Base-by-base conservation (phyloP, 2,329 filamentous ascomycete species). In the Colletotrichum phormii region DNA sequence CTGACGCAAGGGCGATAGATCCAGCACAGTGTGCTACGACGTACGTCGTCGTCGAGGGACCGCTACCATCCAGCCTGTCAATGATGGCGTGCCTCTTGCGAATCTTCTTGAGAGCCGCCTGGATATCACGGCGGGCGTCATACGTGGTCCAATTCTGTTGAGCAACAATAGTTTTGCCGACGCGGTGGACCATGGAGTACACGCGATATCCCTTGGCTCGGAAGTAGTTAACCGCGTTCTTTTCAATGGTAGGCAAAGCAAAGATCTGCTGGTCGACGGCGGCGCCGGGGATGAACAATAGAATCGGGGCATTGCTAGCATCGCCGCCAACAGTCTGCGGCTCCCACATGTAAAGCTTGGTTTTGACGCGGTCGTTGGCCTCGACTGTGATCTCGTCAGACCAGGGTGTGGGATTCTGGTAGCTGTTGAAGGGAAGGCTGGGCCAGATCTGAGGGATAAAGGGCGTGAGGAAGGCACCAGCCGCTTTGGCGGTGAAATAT, bases 211-310 rank as follows among this genome's bases (percentile, higher is more conserved):
- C 91, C 1, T 86, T 87, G 0, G 85, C 81, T 2, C 85, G 88
- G 78, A 92, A 89, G 80, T 91, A 91, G 77, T 91, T 89, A 73
- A 92, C 86, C 0, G 89, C 85, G 77, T 92, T 91, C 74, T 86
- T 86, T 18, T 86, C 84, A 60, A 92, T 90, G 3, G 90, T 92
- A 0, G 90, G 90, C 37, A 91, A 82, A 0, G 90, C 86, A 73
- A 85, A 92, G 63, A 92, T 90, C 74, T 90, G 87, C 75, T 92
- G 88, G 78, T 92, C 89, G 0, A 92, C 90, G 1, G 88, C 84
- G 0, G 89, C 89, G 15, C 90, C 91, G 0, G 90, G 89, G 54
- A 92, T 84, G 83, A 92, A 86, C 72, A 92, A 86, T 4, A 92
- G 80, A 72, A 88, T 88, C 75, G 84, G 84, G 7, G 83, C 79